A percentile compares a stretch with the other conserved stretches of the same genome.
Evolutionary conservation across 768 basidiomycete genomes (phyloP).

Genomic region (Cystobasidiopsis lactophilus): DNA sequence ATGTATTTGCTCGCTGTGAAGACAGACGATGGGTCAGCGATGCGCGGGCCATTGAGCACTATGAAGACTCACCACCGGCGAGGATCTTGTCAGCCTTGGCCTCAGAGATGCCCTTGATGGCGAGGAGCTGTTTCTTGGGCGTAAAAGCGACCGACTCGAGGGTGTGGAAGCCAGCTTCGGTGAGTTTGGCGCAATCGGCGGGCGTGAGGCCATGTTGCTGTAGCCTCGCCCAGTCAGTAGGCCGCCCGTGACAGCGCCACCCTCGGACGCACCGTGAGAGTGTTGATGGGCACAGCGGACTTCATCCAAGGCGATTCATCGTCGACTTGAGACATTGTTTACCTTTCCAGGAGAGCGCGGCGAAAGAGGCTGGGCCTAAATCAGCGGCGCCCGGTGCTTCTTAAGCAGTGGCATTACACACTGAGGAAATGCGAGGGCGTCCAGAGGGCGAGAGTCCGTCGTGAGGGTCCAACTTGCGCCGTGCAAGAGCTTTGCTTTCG

Average conservation of each 20-base stretch:
- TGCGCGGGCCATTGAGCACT: not conserved
- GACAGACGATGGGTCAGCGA: not conserved
- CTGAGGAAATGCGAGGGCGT: too few species aligned
- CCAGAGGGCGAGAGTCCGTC: too few species aligned
- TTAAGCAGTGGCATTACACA: too few species aligned
- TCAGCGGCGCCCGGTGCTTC: too few species aligned
- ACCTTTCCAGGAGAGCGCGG: not conserved
- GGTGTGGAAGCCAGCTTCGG: constrained; percentile 76
- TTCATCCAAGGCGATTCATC: constrained; percentile 1
- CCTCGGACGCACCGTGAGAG: not conserved
- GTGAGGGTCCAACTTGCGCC: too few species aligned
- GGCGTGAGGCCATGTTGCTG: constrained; percentile 72
- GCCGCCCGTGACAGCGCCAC: not conserved
- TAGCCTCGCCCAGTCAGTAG: constrained; percentile 18
- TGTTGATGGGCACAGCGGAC: not conserved
- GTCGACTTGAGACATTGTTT: constrained; percentile 1
- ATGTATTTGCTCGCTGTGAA: constrained; percentile 72
- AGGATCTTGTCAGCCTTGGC: constrained; percentile 93
- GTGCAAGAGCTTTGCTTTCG: too few species aligned
- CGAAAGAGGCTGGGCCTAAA: too few species aligned
- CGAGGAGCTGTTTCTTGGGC: constrained; percentile 66
- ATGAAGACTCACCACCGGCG: constrained; percentile 43
- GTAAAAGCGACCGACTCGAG: constrained; percentile 92
- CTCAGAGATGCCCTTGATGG: constrained; percentile 92
- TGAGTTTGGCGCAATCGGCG: constrained; percentile 84